Percentiles rank a stretch among this genome's conserved stretches.
These are phyloP conservation scores for Holtermanniella nyarrowii DNA, from an alignment of 768 basidiomycete genomes.

Conservation along the genomic window DNA sequence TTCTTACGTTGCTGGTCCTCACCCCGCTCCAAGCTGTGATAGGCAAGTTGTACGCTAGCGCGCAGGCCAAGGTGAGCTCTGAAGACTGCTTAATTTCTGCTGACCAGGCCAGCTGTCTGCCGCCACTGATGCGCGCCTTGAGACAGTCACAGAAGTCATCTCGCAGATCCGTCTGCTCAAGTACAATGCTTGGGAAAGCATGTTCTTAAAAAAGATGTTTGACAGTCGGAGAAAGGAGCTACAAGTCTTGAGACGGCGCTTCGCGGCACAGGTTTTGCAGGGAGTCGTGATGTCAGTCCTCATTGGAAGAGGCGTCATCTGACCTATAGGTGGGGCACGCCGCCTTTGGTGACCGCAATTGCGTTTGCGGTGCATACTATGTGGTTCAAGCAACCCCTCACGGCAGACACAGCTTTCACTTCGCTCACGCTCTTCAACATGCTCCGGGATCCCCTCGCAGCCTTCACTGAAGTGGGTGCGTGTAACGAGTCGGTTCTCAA, in stretches of 20 bases:
- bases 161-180: conserved; percentile 43
- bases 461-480: conserved; percentile 23
- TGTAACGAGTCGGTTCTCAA: too few species aligned
- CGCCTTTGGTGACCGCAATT: conserved; percentile 37
- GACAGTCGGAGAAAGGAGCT: conserved; percentile 39
- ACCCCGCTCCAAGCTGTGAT: conserved; percentile 36
- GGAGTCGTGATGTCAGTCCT: conserved; percentile 35
- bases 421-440: conserved; percentile 44
- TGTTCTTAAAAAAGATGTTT: conserved; percentile 41
- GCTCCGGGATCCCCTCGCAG: conserved; percentile 40
- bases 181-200: conserved; percentile 42
- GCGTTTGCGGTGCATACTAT: conserved; percentile 41
- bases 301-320: too few species aligned
- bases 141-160: conserved; percentile 43
- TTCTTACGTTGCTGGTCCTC: conserved; percentile 26
- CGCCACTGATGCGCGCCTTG: conserved; percentile 43
- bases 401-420: conserved; percentile 43
- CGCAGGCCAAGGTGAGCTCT: conserved; percentile 17
- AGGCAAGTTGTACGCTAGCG: conserved; percentile 26
- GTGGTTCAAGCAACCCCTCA: conserved; percentile 37
- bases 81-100: background rate
- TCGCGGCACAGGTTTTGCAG: conserved; percentile 28
- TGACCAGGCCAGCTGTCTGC: conserved; percentile 26
- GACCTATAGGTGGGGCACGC: conserved; percentile 41
- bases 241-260: conserved; percentile 28